A percentile compares a stretch with the other conserved stretches of the same genome.
Evolutionary conservation across 1,284 basidiomycete genomes (phyloP).

Genomic region (Pseudozyma hubeiensis): DNA sequence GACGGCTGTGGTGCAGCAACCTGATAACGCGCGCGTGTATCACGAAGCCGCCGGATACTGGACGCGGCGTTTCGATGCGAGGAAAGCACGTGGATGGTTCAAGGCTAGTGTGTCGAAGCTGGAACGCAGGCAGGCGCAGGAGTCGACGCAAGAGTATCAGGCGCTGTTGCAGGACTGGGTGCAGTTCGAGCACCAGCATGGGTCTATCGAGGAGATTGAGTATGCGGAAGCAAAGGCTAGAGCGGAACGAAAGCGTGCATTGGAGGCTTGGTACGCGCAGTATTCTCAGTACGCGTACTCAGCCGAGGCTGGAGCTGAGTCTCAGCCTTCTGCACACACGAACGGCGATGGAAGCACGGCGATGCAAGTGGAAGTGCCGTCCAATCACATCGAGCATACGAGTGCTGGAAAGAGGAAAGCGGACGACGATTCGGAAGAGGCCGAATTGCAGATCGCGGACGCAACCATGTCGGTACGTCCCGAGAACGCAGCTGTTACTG

Average conservation of each 20-base stretch:
- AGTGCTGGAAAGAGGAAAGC: conserved; percentile 52
- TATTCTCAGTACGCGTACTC: conserved; percentile 71
- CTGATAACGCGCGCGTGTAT: conserved; percentile 47
- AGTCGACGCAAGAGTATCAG: conserved; percentile 67
- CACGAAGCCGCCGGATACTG: conserved; percentile 54
- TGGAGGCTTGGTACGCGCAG: conserved; percentile 55
- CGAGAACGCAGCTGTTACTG: not conserved
- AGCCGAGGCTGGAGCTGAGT: conserved; percentile 70
- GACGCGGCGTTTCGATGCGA: conserved; percentile 42
- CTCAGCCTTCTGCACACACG: not conserved
- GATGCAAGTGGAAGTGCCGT: conserved; percentile 23
- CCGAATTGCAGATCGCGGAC: conserved; percentile 23
- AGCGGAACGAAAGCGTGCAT: conserved; percentile 74
- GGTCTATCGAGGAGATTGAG: conserved; percentile 78
- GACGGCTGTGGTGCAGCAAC: conserved; percentile 45
- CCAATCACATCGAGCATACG: not conserved
- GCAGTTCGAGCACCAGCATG: conserved; percentile 85
- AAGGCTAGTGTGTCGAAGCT: conserved; percentile 41
- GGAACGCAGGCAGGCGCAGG: conserved; percentile 22
- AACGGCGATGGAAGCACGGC: conserved; percentile 14
- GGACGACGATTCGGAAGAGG: conserved; percentile 24
- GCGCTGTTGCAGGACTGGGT: conserved; percentile 88
- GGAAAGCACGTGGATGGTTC: conserved; percentile 54
- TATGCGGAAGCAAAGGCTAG: conserved; percentile 71
- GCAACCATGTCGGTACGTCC: conserved; percentile 16